Base-by-base conservation (phyloP, 2,329 filamentous ascomycete species). In the Alternaria triticina region DNA sequence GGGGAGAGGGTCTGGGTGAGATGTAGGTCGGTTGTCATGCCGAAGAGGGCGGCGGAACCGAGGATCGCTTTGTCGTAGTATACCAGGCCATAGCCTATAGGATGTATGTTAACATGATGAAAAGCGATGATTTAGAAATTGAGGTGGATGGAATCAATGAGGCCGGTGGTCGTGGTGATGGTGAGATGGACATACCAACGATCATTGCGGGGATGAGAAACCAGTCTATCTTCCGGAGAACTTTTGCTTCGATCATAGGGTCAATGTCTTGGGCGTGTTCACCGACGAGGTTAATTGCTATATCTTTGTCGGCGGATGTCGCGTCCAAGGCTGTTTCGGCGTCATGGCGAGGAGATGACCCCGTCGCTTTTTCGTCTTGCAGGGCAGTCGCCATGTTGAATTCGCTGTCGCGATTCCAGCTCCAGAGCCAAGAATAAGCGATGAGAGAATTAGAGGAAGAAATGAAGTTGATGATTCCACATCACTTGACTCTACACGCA, bases 41-140 rank as follows among this genome's bases (percentile, higher is more conserved):
- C 91, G 74, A 94, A 93, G 12, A 94, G 85, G 1, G 86, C 88
- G 0, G 91, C 91, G 23, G 87, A 88, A 17, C 91, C 91, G 3
- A 94, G 83, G 65, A 94, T 93, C 8, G 91, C 91, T 83, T 91
- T 91, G 76, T 91, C 89, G 74, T 90, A 91, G 77, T 91, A 91
- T 0, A 91, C 89, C 33, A 91, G 81, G 3, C 89, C 89, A 77
- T 91, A 88, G 4, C 86, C 86, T 70, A 22, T 10, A n/a, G 7
- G 46, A 6, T 15, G 22, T 57, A 15, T 55, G 33, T 47, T 20
- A 17, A 36, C 5, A 52, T 30, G 20, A 28, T 30, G 28, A 12
- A 30, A 30, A 12, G 11, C 2, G 28, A 30, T 40, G 36, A 3
- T 40, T 17, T 40, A 7, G 36, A 5, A 2, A 5, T 30, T 30